Conservation (phyloP, 2,329 filamentous ascomycete genomes). For the Coniochaeta prunicola region DNA sequence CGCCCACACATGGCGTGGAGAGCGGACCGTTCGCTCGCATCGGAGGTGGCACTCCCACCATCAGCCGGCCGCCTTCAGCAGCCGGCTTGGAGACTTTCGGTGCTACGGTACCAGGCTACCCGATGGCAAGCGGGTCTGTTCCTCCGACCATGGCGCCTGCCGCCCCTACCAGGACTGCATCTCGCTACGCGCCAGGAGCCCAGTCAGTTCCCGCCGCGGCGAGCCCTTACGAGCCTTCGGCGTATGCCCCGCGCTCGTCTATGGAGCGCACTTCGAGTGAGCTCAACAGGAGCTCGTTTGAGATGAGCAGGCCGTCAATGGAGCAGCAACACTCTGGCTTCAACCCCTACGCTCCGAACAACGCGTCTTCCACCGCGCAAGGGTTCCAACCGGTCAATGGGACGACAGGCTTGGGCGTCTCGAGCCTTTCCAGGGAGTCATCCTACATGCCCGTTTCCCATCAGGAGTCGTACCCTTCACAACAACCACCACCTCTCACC, state of each 20-base stretch:
- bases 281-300: constrained; percentile 29
- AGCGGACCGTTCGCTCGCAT: constrained; percentile 78
- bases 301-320: constrained; percentile 30
- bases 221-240: constrained; percentile 18
- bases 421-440: constrained; percentile 18
- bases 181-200: constrained; percentile 41
- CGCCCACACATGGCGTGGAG: constrained; percentile 51
- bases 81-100: constrained; percentile 71
- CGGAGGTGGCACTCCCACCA: constrained; percentile 64
- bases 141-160: constrained; percentile 22
- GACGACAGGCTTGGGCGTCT: constrained; percentile 8
- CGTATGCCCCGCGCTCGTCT: constrained; percentile 28
- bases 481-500: constrained; percentile 7
- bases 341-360: constrained; percentile 25
- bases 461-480: not conserved
- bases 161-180: constrained; percentile 35
- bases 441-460: constrained; percentile 14
- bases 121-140: constrained; percentile 24
- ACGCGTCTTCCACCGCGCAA: constrained; percentile 18
- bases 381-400: constrained; percentile 18
- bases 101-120: constrained; percentile 29
- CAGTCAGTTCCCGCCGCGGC: constrained; percentile 18
- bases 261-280: constrained; percentile 39
- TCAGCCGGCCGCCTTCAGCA: constrained; percentile 66
- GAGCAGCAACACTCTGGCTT: constrained; percentile 26